Percentiles rank a stretch among this genome's conserved stretches.
phyloP scores from a whole-genome alignment of 1,139 yeast species.

The Saccharomyces hybrid region DNA sequence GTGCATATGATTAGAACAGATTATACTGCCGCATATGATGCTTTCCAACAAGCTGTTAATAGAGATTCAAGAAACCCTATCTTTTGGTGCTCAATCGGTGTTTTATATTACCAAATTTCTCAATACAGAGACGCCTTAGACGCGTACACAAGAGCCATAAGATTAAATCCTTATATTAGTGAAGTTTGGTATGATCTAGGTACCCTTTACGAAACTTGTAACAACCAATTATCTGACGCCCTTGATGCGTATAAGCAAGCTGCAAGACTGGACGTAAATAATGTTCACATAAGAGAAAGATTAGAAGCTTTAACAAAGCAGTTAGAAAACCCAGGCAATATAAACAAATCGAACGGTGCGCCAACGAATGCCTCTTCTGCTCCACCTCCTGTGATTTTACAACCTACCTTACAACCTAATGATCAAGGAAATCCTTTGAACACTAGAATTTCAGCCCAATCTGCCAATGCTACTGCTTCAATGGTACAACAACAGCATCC shows the following conservation, averaged over 20 bases:
- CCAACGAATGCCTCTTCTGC: slow-evolving; percentile 3
- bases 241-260: slow-evolving; percentile 96
- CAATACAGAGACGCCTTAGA: slow-evolving; percentile 96
- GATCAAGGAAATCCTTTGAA: slow-evolving; percentile 28
- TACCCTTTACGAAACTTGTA: slow-evolving; percentile 92
- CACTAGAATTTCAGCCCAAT: slow-evolving; percentile 14
- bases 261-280: slow-evolving; percentile 87
- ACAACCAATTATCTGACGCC: slow-evolving; percentile 90
- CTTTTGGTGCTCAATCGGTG: slow-evolving; percentile 98
- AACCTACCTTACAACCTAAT: slow-evolving; percentile 28
- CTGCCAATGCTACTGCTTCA: not conserved
- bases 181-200: slow-evolving; percentile 99
- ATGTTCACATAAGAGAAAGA: slow-evolving; percentile 89
- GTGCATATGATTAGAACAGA: slow-evolving; percentile 95
- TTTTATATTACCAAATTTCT: slow-evolving; percentile 86
- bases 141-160: slow-evolving; percentile 93
- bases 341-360: not conserved
- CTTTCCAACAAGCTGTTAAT: slow-evolving; percentile 97
- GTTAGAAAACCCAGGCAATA: slow-evolving; percentile 16
- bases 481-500: slow-evolving; percentile 15
- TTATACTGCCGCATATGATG: slow-evolving; percentile 93
- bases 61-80: slow-evolving; percentile 95
- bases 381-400: slow-evolving; percentile 26
- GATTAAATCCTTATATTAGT: slow-evolving; percentile 89
- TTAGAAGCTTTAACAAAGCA: slow-evolving; percentile 70